Conservation (phyloP, 805 yeast species). For the Sungouiozyma ichnusensis region DNA sequence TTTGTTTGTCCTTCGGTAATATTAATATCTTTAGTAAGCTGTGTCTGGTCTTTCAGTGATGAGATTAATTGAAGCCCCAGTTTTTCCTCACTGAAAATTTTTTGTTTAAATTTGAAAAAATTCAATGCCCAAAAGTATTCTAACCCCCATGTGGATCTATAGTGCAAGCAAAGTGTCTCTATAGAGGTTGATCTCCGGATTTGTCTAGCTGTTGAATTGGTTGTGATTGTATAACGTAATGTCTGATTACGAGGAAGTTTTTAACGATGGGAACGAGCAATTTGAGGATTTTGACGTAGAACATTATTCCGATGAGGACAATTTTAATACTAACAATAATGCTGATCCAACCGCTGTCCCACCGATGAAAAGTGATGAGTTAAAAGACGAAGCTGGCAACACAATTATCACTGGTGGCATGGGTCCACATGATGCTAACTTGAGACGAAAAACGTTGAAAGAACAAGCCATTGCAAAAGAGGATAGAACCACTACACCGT, state of each 20-base stretch:
- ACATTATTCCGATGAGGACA: conserved; percentile 68
- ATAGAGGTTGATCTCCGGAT: too few relatives aligned
- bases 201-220: too few relatives aligned
- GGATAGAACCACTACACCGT: conserved; percentile 89
- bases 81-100: not conserved
- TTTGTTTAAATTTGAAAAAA: not conserved
- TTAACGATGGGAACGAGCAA: conserved; percentile 55
- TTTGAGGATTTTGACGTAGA: conserved; percentile 80
- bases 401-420: conserved; percentile 61
- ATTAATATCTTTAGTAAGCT: too few relatives aligned
- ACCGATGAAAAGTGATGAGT: conserved; percentile 1
- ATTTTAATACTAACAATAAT: conserved; percentile 28
- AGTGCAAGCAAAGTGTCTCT: too few relatives aligned
- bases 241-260: conserved; percentile 51
- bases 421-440: conserved; percentile 43
- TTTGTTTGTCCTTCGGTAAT: too few relatives aligned
- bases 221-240: too few relatives aligned
- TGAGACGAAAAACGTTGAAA: conserved; percentile 52
- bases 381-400: conserved; percentile 52
- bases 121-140: not conserved
- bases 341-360: conserved; percentile 26
- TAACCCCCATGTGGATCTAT: not conserved
- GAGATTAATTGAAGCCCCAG: not conserved
- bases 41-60: not conserved
- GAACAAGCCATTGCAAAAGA: conserved; percentile 86